These are phyloP conservation scores for Penicillium sp. DNA, from an alignment of 2,329 filamentous ascomycete genomes.

Conservation along the genomic window DNA sequence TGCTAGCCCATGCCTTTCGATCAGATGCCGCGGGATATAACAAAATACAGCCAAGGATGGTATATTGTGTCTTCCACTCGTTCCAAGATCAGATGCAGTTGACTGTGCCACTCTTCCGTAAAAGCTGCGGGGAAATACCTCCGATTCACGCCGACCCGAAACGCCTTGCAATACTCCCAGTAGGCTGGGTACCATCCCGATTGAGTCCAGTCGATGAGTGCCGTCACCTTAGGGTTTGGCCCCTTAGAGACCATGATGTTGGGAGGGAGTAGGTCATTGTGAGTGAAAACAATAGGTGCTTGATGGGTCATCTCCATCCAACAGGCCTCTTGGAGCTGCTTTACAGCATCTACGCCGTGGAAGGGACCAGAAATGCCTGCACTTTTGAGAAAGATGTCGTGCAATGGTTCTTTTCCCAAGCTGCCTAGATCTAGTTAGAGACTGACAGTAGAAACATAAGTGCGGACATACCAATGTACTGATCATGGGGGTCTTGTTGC, in stretches of 20 bases:
- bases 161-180: constrained; percentile 34
- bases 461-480: constrained; percentile 26
- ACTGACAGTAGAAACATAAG: constrained; percentile 4
- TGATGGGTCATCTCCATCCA: constrained; percentile 29
- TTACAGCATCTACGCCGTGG: constrained; percentile 27
- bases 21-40: constrained; percentile 17
- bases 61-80: constrained; percentile 30
- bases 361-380: constrained; percentile 30
- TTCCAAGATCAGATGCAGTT: constrained; percentile 32
- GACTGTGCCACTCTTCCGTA: constrained; percentile 33
- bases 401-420: constrained; percentile 28
- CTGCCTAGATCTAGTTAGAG: constrained; percentile 26
- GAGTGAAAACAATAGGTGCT: constrained; percentile 24
- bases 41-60: constrained; percentile 36
- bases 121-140: constrained; percentile 20
- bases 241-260: constrained; percentile 26
- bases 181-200: constrained; percentile 34
- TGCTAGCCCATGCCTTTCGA: not conserved
- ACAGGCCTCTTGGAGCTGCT: constrained; percentile 33
- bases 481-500: constrained; percentile 7
- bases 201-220: constrained; percentile 31
- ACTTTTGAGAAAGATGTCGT: constrained; percentile 31
- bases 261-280: constrained; percentile 20
- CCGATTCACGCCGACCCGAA: constrained; percentile 21
- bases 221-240: constrained; percentile 24